Percentiles rank a stretch among this genome's conserved stretches.
Evolutionary conservation across 2,329 filamentous ascomycete genomes (phyloP).

Genomic region (Orbilia oligospora): DNA sequence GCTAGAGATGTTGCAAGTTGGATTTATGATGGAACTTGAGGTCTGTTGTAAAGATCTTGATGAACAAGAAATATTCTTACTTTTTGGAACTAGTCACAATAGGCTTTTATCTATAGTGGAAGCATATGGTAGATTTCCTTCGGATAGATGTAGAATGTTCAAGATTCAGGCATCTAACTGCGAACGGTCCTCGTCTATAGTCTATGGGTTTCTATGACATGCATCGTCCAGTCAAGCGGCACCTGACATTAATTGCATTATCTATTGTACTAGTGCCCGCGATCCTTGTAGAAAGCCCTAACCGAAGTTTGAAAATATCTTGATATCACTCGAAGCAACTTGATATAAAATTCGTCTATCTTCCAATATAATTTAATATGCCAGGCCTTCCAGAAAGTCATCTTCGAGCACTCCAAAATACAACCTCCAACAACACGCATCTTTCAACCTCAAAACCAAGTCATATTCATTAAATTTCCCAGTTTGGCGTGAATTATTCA

Average conservation of each 20-base stretch:
- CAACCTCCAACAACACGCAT: slow-evolving; percentile 18
- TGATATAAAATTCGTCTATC: slow-evolving; percentile 9
- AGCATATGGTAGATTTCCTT: neutral
- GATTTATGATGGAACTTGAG: neutral
- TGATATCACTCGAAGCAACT: slow-evolving; percentile 18
- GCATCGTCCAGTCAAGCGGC: neutral
- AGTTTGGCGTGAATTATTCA: neutral
- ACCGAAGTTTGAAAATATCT: neutral
- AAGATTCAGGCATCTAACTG: slow-evolving; percentile 8
- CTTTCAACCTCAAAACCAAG: neutral
- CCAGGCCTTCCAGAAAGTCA: neutral
- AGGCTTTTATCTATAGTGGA: neutral
- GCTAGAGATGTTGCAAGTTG: neutral
- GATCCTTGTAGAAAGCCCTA: slow-evolving; percentile 5
- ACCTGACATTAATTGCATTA: too few relatives aligned
- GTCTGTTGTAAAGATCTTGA: neutral
- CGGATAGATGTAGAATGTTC: neutral
- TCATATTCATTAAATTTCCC: neutral
- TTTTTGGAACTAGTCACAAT: neutral
- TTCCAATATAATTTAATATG: neutral
- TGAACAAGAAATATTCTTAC: neutral
- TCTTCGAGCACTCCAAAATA: slow-evolving; percentile 3
- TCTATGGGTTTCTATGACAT: slow-evolving; percentile 5
- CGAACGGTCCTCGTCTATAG: neutral
- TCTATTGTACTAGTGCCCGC: neutral